Evolutionary conservation across 1,284 basidiomycete species (phyloP), one percentile per base, ranked within the genome.

Genomic region (Schizophyllum amplum): DNA sequence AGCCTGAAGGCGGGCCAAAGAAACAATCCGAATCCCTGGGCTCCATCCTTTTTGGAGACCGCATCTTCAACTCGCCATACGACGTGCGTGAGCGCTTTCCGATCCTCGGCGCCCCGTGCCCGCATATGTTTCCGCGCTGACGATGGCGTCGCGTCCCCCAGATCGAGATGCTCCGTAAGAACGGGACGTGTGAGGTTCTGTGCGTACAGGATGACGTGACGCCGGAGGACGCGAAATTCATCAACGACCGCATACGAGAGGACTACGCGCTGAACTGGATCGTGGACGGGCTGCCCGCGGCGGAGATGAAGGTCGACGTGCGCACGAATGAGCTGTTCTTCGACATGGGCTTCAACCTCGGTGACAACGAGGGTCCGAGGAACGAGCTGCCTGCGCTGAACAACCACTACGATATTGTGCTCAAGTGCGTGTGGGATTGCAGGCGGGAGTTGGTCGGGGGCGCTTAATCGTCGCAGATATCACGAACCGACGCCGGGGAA

Each of bases 251-350:
- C 54, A 96, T 98, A 68, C 79, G 80, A 51, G 93, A 98, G 69
- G 90, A 94, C 67, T 98, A 98, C 67, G 92, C 93, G 0, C 75
- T 98, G 61, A 98, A 98, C 68, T 96, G 94, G 87, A 85, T 98
- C 56, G 78, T 98, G 51, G 95, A 98, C 66, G 95, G 95, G 3
- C 80, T 98, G 42, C 96, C 96, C 4, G 92, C 91, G 6, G 92
- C 93, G 4, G 92, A 96, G 71, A 90, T 93, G 86, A 94, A 92
- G 72, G 72, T 79, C 51, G 92, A 96, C 68, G 68, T 77, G 55
- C 81, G 86, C 63, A 91, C 84, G 1, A 80, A 82, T 20, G 92
- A 96, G 55, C 70, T 87, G 21, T 97, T 96, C 72, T 93, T 91
- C 67, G 92, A 95, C 71, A 90, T 92, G 80, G 92, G 81, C 59